Percentiles rank a stretch among this genome's conserved stretches.
These are phyloP conservation scores for Begonia fuchsioides DNA, from an alignment of 306 rosid species.

Conservation along the genomic window DNA sequence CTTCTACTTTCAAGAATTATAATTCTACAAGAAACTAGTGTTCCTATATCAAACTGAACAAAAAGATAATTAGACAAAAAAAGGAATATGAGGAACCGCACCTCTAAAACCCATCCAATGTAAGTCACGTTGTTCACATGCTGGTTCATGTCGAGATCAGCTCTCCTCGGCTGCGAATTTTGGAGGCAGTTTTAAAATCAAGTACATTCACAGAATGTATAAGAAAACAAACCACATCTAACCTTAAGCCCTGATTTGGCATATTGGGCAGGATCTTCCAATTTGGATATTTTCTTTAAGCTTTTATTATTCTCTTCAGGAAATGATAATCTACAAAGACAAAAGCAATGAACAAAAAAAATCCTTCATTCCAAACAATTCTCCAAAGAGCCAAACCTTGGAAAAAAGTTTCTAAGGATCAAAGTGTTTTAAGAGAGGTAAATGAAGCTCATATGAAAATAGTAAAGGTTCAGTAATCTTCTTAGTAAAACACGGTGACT, in stretches of 20 bases:
- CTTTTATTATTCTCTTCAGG: constrained; percentile 59
- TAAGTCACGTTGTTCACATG: constrained; percentile 89
- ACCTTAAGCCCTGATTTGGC: constrained; percentile 66
- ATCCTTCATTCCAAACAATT: background rate
- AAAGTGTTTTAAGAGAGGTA: too few species aligned
- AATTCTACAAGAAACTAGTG: too few species aligned
- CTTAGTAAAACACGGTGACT: too few species aligned
- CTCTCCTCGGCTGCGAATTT: constrained; percentile 75
- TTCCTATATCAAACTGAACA: too few species aligned
- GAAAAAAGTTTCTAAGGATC: too few species aligned
- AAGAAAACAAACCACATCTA: constrained; percentile 14
- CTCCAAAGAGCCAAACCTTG: too few species aligned
- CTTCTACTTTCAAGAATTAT: too few species aligned
- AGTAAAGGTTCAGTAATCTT: too few species aligned
- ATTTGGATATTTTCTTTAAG: constrained; percentile 60
- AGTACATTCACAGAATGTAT: constrained; percentile 8
- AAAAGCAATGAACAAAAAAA: constrained; percentile 2
- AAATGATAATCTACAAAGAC: constrained; percentile 44
- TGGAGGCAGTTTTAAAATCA: constrained; percentile 19
- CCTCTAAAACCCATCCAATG: constrained; percentile 97
- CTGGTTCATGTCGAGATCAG: constrained; percentile 91
- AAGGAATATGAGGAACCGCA: constrained; percentile 15
- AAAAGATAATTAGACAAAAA: background rate
- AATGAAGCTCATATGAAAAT: too few species aligned
- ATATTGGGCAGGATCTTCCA: constrained; percentile 60